A percentile compares a stretch with the other conserved stretches of the same genome.
Evolutionary conservation across 371 early-diverging fungal species (phyloP).

Genomic region (Mucor saturninus): DNA sequence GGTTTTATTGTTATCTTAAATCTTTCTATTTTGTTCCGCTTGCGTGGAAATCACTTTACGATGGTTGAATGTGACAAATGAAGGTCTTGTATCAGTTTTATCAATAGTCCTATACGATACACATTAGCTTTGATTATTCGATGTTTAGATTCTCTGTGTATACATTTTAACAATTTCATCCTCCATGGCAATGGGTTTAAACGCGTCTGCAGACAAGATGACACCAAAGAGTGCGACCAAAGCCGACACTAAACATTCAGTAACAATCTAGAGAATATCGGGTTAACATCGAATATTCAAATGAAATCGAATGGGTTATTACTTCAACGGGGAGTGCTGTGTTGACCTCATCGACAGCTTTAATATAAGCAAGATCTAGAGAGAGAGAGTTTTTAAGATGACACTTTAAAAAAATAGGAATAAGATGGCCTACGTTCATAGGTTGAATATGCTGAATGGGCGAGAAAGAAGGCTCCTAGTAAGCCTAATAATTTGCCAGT

Average conservation of each 20-base stretch:
- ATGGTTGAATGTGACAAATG: slow-evolving; percentile 69
- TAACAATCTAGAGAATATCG: slow-evolving; percentile 30
- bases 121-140: background rate
- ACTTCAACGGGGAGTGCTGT: slow-evolving; percentile 67
- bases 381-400: background rate
- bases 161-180: slow-evolving; percentile 70
- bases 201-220: slow-evolving; percentile 57
- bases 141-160: slow-evolving; percentile 5
- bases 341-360: slow-evolving; percentile 63
- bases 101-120: slow-evolving; percentile 60
- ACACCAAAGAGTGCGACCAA: slow-evolving; percentile 47
- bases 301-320: slow-evolving; percentile 15
- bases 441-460: slow-evolving; percentile 72
- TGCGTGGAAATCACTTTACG: slow-evolving; percentile 47
- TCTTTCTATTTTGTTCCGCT: slow-evolving; percentile 38
- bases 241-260: slow-evolving; percentile 47
- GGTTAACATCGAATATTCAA: background rate
- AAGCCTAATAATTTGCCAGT: slow-evolving; percentile 57
- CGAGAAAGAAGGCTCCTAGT: slow-evolving; percentile 58
- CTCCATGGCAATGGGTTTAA: slow-evolving; percentile 67
- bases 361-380: slow-evolving; percentile 70
- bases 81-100: slow-evolving; percentile 66
- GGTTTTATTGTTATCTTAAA: slow-evolving; percentile 7
- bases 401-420: background rate
- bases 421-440: slow-evolving; percentile 65